phyloP scores from a whole-genome alignment of 257 asterid genomes.

The Leptodermis oblonga region DNA sequence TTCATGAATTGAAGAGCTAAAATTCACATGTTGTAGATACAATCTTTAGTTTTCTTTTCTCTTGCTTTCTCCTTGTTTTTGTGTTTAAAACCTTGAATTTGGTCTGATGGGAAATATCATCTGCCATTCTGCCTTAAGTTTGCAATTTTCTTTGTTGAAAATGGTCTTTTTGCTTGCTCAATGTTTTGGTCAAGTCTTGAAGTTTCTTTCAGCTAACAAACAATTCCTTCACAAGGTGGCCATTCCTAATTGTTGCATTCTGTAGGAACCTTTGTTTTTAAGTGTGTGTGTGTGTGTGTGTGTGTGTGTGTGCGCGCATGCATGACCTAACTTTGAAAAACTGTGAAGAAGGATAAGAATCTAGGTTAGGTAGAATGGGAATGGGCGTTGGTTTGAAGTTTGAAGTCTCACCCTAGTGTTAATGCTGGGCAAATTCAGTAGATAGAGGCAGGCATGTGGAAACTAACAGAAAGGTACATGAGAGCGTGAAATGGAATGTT shows the following conservation, averaged over 20 bases:
- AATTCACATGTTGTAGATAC: background rate
- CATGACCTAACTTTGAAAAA: background rate
- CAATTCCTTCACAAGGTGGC: background rate
- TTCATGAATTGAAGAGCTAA: background rate
- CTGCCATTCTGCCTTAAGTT: too few relatives aligned
- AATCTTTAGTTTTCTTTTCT: background rate
- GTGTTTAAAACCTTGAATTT: background rate
- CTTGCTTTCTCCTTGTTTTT: background rate
- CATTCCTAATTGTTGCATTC: background rate
- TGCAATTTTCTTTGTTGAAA: background rate
- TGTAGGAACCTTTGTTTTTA: background rate
- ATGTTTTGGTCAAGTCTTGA: background rate
- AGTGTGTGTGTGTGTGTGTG: too few relatives aligned
- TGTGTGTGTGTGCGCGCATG: too few relatives aligned
- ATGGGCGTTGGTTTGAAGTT: background rate
- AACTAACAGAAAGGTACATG: background rate
- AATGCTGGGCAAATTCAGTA: background rate
- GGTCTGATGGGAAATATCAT: background rate
- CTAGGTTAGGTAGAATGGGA: background rate
- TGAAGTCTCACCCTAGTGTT: background rate
- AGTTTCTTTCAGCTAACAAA: background rate
- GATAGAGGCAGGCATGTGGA: background rate
- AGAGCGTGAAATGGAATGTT: constrained; percentile 15
- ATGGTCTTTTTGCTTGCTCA: background rate
- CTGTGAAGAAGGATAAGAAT: background rate